A percentile compares a stretch with the other conserved stretches of the same genome.
Evolutionary conservation across 345 rosid species (phyloP).

Genomic region (Eucalyptus victrix): DNA sequence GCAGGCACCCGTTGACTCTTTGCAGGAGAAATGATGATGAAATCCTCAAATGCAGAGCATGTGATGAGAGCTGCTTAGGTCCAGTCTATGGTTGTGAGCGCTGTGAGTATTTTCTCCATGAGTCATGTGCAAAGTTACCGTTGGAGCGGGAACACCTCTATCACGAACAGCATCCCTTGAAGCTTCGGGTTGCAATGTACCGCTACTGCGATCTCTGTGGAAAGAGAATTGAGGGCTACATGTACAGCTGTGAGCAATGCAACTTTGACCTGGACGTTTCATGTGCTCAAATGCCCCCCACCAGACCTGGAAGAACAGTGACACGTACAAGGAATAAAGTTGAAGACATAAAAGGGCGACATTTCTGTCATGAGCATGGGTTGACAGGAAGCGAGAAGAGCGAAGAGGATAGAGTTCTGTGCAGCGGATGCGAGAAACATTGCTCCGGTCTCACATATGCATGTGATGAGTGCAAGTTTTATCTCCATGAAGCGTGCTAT

Average conservation of each 20-base stretch:
- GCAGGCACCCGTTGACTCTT: not conserved
- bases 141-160: not conserved
- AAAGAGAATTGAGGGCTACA: not conserved
- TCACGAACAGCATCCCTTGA: not conserved
- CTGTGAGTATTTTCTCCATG: not conserved
- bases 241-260: not conserved
- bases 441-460: not conserved
- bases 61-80: not conserved
- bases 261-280: not conserved
- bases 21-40: not conserved
- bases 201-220: not conserved
- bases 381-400: not conserved
- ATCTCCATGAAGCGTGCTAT: not conserved
- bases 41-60: not conserved
- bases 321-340: not conserved
- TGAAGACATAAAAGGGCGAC: not conserved
- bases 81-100: not conserved
- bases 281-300: not conserved
- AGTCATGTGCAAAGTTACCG: not conserved
- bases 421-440: not conserved
- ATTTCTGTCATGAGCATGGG: not conserved
- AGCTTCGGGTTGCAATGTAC: not conserved
- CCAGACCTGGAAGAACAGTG: not conserved
- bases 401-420: not conserved
- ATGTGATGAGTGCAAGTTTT: not conserved